Evolutionary conservation across 805 yeast species (phyloP).

Genomic region (Candida palmyrensis): DNA sequence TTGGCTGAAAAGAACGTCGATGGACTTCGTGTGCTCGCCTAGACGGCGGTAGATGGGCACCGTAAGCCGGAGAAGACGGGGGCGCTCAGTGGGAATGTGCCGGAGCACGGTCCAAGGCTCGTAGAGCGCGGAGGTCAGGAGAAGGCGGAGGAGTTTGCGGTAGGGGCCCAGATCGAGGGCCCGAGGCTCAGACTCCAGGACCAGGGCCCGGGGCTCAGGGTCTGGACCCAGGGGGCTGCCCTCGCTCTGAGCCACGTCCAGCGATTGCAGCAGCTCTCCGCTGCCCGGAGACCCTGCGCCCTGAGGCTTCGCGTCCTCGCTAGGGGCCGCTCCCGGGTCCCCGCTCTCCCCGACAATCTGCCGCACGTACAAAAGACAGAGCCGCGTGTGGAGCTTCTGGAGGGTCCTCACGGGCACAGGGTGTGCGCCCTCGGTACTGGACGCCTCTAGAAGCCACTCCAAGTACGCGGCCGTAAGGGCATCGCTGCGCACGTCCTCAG

Average conservation of each 20-base stretch:
- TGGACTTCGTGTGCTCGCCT: conserved; percentile 56
- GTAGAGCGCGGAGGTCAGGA: conserved; percentile 26
- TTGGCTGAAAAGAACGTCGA: conserved; percentile 56
- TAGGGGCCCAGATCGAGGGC: conserved; percentile 14
- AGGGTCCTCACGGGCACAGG: too few species aligned
- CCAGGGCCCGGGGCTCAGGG: too few species aligned
- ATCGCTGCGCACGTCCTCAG: conserved; percentile 16
- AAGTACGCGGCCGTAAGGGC: conserved; percentile 37
- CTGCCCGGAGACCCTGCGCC: too few species aligned
- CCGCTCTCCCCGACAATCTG: conserved; percentile 4
- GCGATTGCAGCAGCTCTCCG: too few species aligned
- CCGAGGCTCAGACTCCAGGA: conserved; percentile 8
- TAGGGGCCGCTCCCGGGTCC: too few species aligned
- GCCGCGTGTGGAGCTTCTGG: conserved; percentile 29
- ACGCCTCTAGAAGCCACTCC: conserved; percentile 36
- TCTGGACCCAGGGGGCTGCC: too few species aligned
- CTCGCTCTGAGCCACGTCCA: too few species aligned
- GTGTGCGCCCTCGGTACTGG: conserved; percentile 24
- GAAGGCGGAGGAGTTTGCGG: conserved; percentile 26
- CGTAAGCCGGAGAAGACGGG: conserved; percentile 38
- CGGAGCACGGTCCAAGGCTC: conserved; percentile 33
- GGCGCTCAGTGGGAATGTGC: conserved; percentile 27
- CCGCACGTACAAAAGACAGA: conserved; percentile 28
- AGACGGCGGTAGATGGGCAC: conserved; percentile 55
- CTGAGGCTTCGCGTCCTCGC: too few species aligned